Base-by-base conservation (phyloP, 225 moss, liverwort and hornwort genomes). In the Neckera pumila region DNA sequence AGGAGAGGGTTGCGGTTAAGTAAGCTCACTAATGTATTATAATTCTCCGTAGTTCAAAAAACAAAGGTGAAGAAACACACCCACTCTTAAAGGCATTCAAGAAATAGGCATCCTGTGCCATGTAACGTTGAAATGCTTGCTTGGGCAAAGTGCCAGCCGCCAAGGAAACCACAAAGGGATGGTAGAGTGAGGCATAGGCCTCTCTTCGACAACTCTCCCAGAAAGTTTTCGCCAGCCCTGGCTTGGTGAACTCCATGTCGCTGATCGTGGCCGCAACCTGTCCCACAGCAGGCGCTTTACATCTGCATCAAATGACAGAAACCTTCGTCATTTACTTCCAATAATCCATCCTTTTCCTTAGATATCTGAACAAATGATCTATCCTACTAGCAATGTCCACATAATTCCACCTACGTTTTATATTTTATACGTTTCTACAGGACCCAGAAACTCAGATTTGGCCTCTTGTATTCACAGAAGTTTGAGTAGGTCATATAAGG, bases 161-260 rank as follows among this genome's bases (percentile, higher is more conserved):
- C 59, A 99, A 89, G 17, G 97, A 93, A 22, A 99, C 92, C 72
- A 99, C 93, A 57, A 99, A 99, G 17, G 98, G 97, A 91, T 96
- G 92, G 84, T 99, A 99, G 28, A 99, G 93, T 18, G 97, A 95
- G 43, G 82, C 83, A 72, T 88, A 95, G 47, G 97, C 95, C 88
- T 99, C 95, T 87, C 86, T 95, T 86, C 91, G 90, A 77, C 90
- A 94, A 76, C 80, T 71, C 51, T 87, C 88, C 98, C 98, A 97
- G 64, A 96, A 92, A 25, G 80, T 87, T 40, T 84, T 91, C 22
- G 95, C 94, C 80, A 96, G 79, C 59, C 90, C 91, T 59, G 80
- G 66, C 66, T 90, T 76, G 76, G 63, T 67, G 69, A 82, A 90
- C 8, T 94, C 90, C 90, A 91, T 89, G 66, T 86, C 84, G 62